Base-by-base conservation (phyloP, 441 rosid genomes). In the Arabidopsis lyrata region DNA sequence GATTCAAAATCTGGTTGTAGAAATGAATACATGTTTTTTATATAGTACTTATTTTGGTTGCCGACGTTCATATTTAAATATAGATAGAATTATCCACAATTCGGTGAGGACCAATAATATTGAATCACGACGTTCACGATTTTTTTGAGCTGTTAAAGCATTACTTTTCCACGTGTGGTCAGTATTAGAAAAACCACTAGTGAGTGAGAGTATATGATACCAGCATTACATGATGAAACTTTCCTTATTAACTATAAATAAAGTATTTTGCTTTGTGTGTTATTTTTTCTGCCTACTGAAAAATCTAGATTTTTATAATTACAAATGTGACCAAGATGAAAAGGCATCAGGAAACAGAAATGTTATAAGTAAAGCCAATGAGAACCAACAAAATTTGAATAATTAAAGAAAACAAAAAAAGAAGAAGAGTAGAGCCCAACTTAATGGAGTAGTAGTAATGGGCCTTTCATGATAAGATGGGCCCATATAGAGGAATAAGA, bases 391-490 rank as follows among this genome's bases (percentile, higher is more conserved):
- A 59, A 35, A n/a, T 48, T 2, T 24, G 50, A 53, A 70, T 24
- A 5, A 45, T 47, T 69, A 48, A 38, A 62, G 44, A 18, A 9
- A 41, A n/a, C 0, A 18, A 8, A 6, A 8, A 1, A 29, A 16
- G 3, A 24, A 20, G 35, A 54, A 35, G 11, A 41, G 50, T 61
- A 22, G 61, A 54, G 56, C 69, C 68, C 64, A 75, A 61, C 44
- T 42, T 8, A 52, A 34, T 66, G 60, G 66, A 63, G 44, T 22
- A 11, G 6, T 59, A 1, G 10, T 56, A 70, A 70, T 66, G 80
- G 80, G 80, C 76, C 68, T 71, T 12, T 44, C 0, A 59, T 77
- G 20, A 77, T 58, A 48, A 49, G 15, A 70, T 49, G 76, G 80
- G 80, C 73, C 63, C 73, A 48, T 50, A 48, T 41, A 16, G 39